phyloP scores from a whole-genome alignment of 345 rosid genomes.

The Streptanthus diversifolius region DNA sequence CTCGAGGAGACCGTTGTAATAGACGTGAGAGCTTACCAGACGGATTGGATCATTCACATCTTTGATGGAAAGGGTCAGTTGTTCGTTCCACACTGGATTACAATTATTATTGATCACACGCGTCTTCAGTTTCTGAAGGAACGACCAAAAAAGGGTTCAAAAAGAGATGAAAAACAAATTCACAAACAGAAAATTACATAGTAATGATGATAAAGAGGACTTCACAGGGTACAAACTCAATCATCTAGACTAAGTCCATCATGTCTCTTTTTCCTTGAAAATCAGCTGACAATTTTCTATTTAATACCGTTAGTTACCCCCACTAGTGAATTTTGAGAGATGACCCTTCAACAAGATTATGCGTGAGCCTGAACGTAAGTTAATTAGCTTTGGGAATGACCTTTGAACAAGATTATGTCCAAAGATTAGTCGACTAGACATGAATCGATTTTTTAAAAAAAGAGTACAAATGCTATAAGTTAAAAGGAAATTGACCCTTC shows the following conservation, averaged over 20 bases:
- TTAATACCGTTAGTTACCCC: background rate
- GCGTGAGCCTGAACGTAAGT: background rate
- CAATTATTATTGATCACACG: constrained; percentile 59
- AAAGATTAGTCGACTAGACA: background rate
- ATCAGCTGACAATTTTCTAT: background rate
- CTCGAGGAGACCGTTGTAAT: background rate
- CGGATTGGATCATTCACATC: constrained; percentile 49
- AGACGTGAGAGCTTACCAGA: constrained; percentile 47
- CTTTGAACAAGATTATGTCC: constrained; percentile 8
- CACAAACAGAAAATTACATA: background rate
- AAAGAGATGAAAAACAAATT: background rate
- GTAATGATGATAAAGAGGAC: background rate
- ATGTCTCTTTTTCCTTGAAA: background rate
- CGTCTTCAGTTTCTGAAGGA: constrained; percentile 65
- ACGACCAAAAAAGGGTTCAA: background rate
- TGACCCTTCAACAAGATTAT: constrained; percentile 5
- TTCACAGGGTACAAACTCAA: background rate
- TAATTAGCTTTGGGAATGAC: background rate
- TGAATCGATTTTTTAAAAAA: background rate
- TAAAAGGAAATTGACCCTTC: background rate
- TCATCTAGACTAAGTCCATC: constrained; percentile 15
- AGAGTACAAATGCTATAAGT: background rate
- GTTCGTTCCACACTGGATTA: constrained; percentile 86
- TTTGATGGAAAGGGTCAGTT: constrained; percentile 61
- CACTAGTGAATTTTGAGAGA: background rate